A percentile compares a stretch with the other conserved stretches of the same genome.
These are phyloP conservation scores for Nematocida sp. DNA, from an alignment of 371 early-diverging fungal genomes.

Conservation along the genomic window DNA sequence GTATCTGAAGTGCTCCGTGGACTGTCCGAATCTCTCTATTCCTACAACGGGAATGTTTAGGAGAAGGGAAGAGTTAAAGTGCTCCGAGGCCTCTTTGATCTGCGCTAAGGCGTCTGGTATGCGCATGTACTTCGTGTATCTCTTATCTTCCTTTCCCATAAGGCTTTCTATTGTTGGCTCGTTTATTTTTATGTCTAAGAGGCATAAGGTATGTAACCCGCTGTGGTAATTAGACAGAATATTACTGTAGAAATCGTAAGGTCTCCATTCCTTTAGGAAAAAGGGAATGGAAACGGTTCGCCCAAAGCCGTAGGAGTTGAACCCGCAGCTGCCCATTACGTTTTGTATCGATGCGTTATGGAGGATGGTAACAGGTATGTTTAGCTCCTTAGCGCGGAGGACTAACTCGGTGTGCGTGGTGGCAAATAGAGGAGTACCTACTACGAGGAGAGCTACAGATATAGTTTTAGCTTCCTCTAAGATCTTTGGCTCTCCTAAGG, in stretches of 20 bases:
- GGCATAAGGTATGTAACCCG: slow-evolving; percentile 88
- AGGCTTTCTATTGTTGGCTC: slow-evolving; percentile 79
- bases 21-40: slow-evolving; percentile 81
- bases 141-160: slow-evolving; percentile 24
- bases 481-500: slow-evolving; percentile 69
- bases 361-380: slow-evolving; percentile 76
- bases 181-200: slow-evolving; percentile 95
- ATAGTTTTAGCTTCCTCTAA: slow-evolving; percentile 76
- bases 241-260: slow-evolving; percentile 87
- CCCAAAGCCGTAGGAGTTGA: slow-evolving; percentile 95
- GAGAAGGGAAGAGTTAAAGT: slow-evolving; percentile 56
- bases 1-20: slow-evolving; percentile 74
- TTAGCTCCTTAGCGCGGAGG: slow-evolving; percentile 79
- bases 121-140: slow-evolving; percentile 79
- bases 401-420: slow-evolving; percentile 97
- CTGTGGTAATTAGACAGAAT: slow-evolving; percentile 76
- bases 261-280: slow-evolving; percentile 87
- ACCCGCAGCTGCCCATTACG: slow-evolving; percentile 89
- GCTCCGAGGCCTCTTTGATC: slow-evolving; percentile 77
- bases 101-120: slow-evolving; percentile 84
- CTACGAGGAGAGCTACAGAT: slow-evolving; percentile 89
- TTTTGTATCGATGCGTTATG: slow-evolving; percentile 98
- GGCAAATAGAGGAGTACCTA: slow-evolving; percentile 91
- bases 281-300: slow-evolving; percentile 95
- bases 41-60: slow-evolving; percentile 79